phyloP scores from a whole-genome alignment of 306 rosid genomes.

The Inga laurina region DNA sequence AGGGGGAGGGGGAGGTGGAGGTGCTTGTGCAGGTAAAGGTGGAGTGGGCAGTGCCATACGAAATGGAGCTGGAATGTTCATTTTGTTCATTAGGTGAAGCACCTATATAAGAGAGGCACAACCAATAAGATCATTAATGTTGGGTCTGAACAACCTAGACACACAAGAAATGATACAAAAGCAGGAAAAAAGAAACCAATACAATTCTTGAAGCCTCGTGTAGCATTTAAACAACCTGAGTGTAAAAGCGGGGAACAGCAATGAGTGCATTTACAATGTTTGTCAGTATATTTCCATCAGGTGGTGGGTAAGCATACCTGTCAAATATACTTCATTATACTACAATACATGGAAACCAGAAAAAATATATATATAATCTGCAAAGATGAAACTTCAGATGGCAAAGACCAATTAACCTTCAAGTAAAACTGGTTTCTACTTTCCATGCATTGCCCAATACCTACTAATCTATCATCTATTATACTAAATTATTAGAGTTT shows the following conservation, averaged over 20 bases:
- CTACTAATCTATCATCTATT: not conserved
- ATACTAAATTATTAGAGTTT: not conserved
- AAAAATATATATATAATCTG: conserved; percentile 3
- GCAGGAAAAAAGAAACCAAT: conserved; percentile 21
- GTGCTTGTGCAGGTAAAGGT: conserved; percentile 80
- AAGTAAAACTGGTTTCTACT: not conserved
- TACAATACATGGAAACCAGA: conserved; percentile 30
- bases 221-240: conserved; percentile 63
- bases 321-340: conserved; percentile 25
- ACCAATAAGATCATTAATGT: conserved; percentile 32
- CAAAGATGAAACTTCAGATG: not conserved
- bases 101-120: conserved; percentile 54
- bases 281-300: conserved; percentile 91
- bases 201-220: conserved; percentile 19
- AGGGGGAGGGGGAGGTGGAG: conserved; percentile 53
- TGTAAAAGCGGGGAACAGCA: conserved; percentile 94
- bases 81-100: conserved; percentile 96
- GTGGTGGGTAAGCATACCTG: conserved; percentile 97
- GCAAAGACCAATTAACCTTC: conserved; percentile 10
- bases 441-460: not conserved
- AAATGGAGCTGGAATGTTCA: conserved; percentile 97
- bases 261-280: conserved; percentile 91
- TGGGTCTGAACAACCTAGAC: conserved; percentile 19
- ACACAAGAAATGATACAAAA: conserved; percentile 21
- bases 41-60: conserved; percentile 95